Evolutionary conservation across 2,329 filamentous ascomycete genomes (phyloP), one percentile per base, ranked within the genome.

Genomic region (Emericellopsis cladophorae): DNA sequence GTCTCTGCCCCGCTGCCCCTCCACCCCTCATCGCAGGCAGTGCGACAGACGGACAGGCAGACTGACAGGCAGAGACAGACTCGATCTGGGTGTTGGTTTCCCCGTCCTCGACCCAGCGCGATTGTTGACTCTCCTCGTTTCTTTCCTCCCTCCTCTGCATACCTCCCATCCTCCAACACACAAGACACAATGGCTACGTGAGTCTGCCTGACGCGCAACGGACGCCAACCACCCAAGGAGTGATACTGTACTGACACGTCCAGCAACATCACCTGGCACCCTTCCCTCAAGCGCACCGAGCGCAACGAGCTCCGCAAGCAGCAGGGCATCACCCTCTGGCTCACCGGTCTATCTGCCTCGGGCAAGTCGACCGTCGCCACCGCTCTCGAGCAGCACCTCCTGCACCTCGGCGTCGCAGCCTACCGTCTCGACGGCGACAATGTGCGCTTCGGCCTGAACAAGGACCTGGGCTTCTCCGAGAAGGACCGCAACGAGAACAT

Each of bases 371-470:
- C 92, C 44, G 86, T 98, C 47, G 92, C 92, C 42, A 94, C 87
- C 3, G 92, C 92, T 14, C 84, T 98, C 33, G 92, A 98, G 72
- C 90, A 95, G 69, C 88, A 95, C 63, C 81, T 98, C 29, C 78
- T 98, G 42, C 88, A 94, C 61, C 74, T 86, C 10, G 83, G 81
- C 35, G 69, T 92, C 40, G 70, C 81, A 42, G 84, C 89, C 45
- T 98, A 98, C 75, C 81, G 92, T 40, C 81, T 98, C 24, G 92
- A 98, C 65, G 92, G 90, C 55, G 92, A 98, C 75, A 98, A 98
- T 66, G 83, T 98, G 50, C 90, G 92, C 46, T 95, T 96, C 68
- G 92, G 92, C 14, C 74, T 98, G 51, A 98, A 96, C 78, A 94
- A 93, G 66, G 90, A 96, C 68, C 76, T 98, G 10, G 90, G 90